phyloP scores from a whole-genome alignment of 768 basidiomycete genomes.

The Gymnopilus junonius region DNA sequence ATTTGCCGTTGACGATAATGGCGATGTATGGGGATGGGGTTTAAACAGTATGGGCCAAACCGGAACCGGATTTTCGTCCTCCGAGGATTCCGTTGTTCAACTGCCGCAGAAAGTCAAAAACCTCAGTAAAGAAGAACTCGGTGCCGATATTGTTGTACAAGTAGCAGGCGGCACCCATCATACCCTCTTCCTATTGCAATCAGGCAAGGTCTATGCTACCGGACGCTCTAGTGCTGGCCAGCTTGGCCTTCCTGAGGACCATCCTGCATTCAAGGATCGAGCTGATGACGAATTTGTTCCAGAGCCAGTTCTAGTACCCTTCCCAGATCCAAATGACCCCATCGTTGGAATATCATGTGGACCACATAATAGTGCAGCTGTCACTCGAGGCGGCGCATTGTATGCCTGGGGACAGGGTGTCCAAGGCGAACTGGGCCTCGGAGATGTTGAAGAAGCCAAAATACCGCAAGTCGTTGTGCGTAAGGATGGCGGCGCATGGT shows the following conservation, averaged over 20 bases:
- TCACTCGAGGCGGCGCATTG: slow-evolving; percentile 68
- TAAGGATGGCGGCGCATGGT: slow-evolving; percentile 73
- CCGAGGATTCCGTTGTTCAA: slow-evolving; percentile 57
- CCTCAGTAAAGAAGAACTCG: slow-evolving; percentile 64
- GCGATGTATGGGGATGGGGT: slow-evolving; percentile 95
- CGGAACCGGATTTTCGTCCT: slow-evolving; percentile 56
- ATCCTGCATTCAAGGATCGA: slow-evolving; percentile 64
- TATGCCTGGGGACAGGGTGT: slow-evolving; percentile 82
- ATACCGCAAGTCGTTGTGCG: slow-evolving; percentile 73
- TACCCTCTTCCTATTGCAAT: slow-evolving; percentile 83
- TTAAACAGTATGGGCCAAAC: slow-evolving; percentile 89
- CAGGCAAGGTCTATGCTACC: slow-evolving; percentile 84
- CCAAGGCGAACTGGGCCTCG: slow-evolving; percentile 75
- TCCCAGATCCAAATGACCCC: slow-evolving; percentile 67
- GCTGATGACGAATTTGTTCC: slow-evolving; percentile 61
- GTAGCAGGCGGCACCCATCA: slow-evolving; percentile 90
- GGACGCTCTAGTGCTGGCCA: slow-evolving; percentile 87
- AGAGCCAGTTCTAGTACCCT: slow-evolving; percentile 67
- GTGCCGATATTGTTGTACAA: slow-evolving; percentile 65
- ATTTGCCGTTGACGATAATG: slow-evolving; percentile 85
- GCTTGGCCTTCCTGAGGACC: slow-evolving; percentile 75
- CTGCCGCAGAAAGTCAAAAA: slow-evolving; percentile 67
- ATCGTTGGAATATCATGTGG: slow-evolving; percentile 71
- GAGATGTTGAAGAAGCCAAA: slow-evolving; percentile 59
- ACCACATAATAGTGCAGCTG: slow-evolving; percentile 72